Evolutionary conservation across 306 rosid genomes (phyloP), one percentile per base, ranked within the genome.

Genomic region (Echinosophora koreensis): DNA sequence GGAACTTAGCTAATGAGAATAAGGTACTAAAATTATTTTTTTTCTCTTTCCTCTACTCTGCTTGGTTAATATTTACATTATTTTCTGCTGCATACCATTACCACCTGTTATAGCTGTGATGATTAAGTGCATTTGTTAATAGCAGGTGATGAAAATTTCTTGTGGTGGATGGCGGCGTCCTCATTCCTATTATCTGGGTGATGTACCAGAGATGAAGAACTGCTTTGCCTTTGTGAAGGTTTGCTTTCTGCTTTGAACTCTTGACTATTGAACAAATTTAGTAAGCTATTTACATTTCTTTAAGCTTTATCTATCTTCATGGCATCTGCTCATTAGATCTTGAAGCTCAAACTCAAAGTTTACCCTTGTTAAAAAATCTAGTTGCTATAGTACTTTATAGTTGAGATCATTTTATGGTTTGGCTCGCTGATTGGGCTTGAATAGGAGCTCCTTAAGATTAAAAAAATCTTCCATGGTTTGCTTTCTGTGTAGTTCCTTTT

Each of bases 131-230:
- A 16, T 22, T 22, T 74, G 60, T 56, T 22, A 8, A 46, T 66
- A 65, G 62, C 88, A 95, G 98, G 92, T 95, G 76, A 73, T 92
- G 82, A 91, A 82, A 84, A 84, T 95, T 62, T 87, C 94, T 44
- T 95, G 98, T 70, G 98, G 97, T 78, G 98, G 98, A 81, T 95
- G 98, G 98, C 90, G 98, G 39, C 96, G 98, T 30, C 97, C 97
- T 54, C 95, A 95, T 88, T 89, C 97, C 70, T 81, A 82, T 83
- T 90, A 86, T 89, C 88, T 92, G 67, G 98, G 98, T 77, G 94
- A 88, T 79, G 69, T 90, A 58, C 96, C 97, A 38, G 97, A 95
- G 87, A 82, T 84, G 77, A 88, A 81, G 82, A 88, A 87, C 76
- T 90, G 97, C 78, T 92, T 95, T 87, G 97, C 98, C 73, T 95